Evolutionary conservation across 129 eudicot species (phyloP).

Genomic region (Artemisia tridentata): DNA sequence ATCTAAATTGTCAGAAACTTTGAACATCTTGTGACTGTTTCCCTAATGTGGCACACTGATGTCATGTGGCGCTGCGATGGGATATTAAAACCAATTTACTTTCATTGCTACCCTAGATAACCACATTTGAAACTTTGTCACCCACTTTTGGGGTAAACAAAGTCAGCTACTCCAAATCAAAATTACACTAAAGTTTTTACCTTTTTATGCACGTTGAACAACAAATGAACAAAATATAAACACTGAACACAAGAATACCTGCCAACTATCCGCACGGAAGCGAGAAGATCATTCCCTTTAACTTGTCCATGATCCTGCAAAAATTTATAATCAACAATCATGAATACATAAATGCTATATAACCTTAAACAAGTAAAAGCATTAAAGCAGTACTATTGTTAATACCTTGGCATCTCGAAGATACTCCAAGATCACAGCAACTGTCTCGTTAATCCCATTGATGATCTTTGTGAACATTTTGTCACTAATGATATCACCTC

Average conservation of each 20-base stretch:
- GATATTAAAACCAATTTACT: too few species aligned
- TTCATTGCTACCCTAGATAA: too few species aligned
- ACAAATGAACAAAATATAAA: background rate
- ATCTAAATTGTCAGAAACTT: too few species aligned
- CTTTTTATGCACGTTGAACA: too few species aligned
- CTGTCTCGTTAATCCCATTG: constrained; percentile 76
- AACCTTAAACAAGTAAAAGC: background rate
- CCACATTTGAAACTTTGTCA: too few species aligned
- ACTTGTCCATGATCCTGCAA: constrained; percentile 69
- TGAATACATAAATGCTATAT: constrained; percentile 7
- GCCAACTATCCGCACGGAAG: constrained; percentile 82
- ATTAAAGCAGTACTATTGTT: background rate
- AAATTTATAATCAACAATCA: constrained; percentile 13
- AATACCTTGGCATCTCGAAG: constrained; percentile 89
- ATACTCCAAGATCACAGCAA: constrained; percentile 75
- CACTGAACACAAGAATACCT: constrained; percentile 41
- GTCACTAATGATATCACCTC: constrained; percentile 62
- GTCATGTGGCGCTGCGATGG: too few species aligned
- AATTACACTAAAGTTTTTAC: too few species aligned
- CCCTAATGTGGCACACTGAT: too few species aligned
- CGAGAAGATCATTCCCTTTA: constrained; percentile 92
- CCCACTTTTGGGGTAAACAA: too few species aligned
- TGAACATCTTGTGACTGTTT: too few species aligned
- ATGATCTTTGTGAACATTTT: constrained; percentile 62
- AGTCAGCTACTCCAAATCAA: too few species aligned